Evolutionary conservation across 2,329 filamentous ascomycete genomes (phyloP), one percentile per base, ranked within the genome.

Genomic region (Fusarium virguliforme): DNA sequence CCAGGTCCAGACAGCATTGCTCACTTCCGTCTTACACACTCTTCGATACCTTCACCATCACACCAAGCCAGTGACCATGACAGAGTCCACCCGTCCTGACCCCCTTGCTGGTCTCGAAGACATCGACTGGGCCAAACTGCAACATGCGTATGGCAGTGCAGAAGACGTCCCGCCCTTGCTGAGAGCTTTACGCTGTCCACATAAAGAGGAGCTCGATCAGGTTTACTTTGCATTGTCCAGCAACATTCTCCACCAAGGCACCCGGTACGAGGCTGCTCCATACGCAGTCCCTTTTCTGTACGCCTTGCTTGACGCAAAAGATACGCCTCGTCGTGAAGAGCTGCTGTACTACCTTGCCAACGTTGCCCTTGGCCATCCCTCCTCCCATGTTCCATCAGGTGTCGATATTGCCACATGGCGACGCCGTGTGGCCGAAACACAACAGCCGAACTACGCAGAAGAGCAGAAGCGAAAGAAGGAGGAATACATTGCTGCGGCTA

Each of bases 241-340:
- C 8, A 53, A 53, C 32, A 53, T 53, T 12, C 18, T 53, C 12
- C 50, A 53, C 50, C 50, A 53, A 18, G 50, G 50, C 18, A 35
- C 30, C 12, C 50, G 50, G 5, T 53, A 53, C 18, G 9, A 53
- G 30, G 50, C 50, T 6, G 35, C 50, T 26, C 22, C 50, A 13
- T 53, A 53, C 15, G 50, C 50, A 5, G 50, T 53, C 1, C 50
- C 50, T 4, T 53, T 53, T 24, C 30, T 53, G 12, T 37, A 53
- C 8, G 50, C 50, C 4, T 24, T 53, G 18, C 32, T 53, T 15
- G 32, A 37, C 32, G 8, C 28, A 37, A 53, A 53, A 13, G 50
- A 53, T 3, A 53, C 50, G 18, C 50, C 32, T 22, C 28, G 50
- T 13, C 50, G 50, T 18, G 50, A 26, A 32, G 32, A 24, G 5